Evolutionary conservation across 129 eudicot species (phyloP).

Genomic region (Tagetes patula): DNA sequence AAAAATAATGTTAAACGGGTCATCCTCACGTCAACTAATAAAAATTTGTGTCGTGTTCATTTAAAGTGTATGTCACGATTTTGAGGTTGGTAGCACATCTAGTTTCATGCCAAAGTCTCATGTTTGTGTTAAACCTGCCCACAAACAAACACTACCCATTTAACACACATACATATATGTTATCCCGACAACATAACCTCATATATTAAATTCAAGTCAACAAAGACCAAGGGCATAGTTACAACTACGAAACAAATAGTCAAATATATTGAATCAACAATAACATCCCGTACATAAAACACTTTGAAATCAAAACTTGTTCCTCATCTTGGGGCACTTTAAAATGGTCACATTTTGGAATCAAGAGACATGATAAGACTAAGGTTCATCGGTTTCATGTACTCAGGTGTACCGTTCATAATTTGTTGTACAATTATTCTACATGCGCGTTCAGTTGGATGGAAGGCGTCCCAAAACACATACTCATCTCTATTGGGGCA

Average conservation of each 20-base stretch:
- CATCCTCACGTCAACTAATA: too few relatives aligned
- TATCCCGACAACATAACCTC: not conserved
- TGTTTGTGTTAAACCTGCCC: too few relatives aligned
- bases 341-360: conserved; percentile 26
- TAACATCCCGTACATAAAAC: conserved; percentile 16
- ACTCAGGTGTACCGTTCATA: conserved; percentile 34
- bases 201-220: not conserved
- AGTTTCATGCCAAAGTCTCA: too few relatives aligned
- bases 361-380: conserved; percentile 41
- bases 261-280: conserved; percentile 3
- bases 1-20: too few relatives aligned
- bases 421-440: conserved; percentile 40
- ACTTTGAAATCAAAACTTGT: conserved; percentile 4
- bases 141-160: too few relatives aligned
- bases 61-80: too few relatives aligned
- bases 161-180: too few relatives aligned
- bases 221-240: not conserved
- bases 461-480: conserved; percentile 54
- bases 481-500: conserved; percentile 41
- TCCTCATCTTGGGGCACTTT: not conserved
- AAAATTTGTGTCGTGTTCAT: too few relatives aligned
- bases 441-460: conserved; percentile 45
- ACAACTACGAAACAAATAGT: not conserved
- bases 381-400: conserved; percentile 56
- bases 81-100: too few relatives aligned